These are phyloP conservation scores for Chalciporus piperatoides DNA, from an alignment of 1,284 basidiomycete genomes.

Conservation along the genomic window DNA sequence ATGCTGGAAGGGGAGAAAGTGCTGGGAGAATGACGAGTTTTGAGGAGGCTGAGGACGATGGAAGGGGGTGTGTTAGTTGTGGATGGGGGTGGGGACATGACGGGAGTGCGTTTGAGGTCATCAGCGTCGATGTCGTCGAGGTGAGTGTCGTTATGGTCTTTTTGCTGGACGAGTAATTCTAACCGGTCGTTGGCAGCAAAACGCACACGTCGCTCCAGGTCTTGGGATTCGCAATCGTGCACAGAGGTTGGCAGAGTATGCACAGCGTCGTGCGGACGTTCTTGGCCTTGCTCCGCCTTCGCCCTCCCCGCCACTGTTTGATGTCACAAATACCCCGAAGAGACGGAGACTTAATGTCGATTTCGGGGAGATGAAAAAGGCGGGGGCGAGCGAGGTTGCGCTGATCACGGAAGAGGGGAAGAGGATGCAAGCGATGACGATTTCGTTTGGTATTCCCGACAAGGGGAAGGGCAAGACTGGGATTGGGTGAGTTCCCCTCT, in stretches of 20 bases:
- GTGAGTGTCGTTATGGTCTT: slow-evolving; percentile 37
- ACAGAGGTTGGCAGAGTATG: slow-evolving; percentile 64
- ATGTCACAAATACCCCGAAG: slow-evolving; percentile 32
- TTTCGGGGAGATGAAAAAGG: slow-evolving; percentile 25
- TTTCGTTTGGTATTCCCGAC: slow-evolving; percentile 43
- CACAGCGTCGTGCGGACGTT: slow-evolving; percentile 52
- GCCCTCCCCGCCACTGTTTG: slow-evolving; percentile 30
- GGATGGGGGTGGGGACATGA: slow-evolving; percentile 74
- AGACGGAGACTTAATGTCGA: slow-evolving; percentile 23
- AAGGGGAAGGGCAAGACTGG: slow-evolving; percentile 38
- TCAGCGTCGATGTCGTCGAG: slow-evolving; percentile 57
- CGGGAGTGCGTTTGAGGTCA: slow-evolving; percentile 67
- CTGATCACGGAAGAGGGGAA: slow-evolving; percentile 32
- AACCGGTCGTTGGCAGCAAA: slow-evolving; percentile 28
- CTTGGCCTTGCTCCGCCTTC: slow-evolving; percentile 38
- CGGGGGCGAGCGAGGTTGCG: slow-evolving; percentile 16
- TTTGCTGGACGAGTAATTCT: too few species aligned
- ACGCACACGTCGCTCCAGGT: slow-evolving; percentile 42
- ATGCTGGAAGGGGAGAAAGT: slow-evolving; percentile 24
- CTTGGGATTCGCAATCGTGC: slow-evolving; percentile 57
- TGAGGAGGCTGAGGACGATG: slow-evolving; percentile 58
- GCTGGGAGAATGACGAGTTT: slow-evolving; percentile 27
- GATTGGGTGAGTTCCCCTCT: slow-evolving; percentile 41
- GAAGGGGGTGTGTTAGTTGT: slow-evolving; percentile 57
- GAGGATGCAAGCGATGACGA: slow-evolving; percentile 41